These are phyloP conservation scores for Trichosporon faecale DNA, from an alignment of 1,284 basidiomycete genomes.

Conservation along the genomic window DNA sequence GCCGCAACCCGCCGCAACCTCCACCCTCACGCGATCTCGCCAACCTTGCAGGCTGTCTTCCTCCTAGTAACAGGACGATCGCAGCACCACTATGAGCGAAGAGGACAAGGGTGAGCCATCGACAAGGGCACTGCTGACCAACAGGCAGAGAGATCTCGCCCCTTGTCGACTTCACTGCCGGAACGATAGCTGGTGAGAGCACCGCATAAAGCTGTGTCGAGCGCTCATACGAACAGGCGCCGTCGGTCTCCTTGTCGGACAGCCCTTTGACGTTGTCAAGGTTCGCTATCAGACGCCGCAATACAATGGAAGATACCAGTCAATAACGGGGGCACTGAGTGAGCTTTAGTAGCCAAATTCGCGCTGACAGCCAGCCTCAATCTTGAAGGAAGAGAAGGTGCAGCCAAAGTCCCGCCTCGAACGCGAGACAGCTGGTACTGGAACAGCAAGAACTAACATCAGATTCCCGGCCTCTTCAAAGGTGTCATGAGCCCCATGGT, in stretches of 20 bases:
- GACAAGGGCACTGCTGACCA: not conserved
- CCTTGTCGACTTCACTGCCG: constrained; percentile 47
- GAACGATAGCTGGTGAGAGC: constrained; percentile 45
- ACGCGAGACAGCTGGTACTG: no score
- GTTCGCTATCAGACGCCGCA: constrained; percentile 50
- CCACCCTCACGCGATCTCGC: not conserved
- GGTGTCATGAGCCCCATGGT: constrained; percentile 53
- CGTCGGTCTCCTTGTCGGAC: constrained; percentile 52
- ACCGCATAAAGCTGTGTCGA: not conserved
- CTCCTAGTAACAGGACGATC: no score
- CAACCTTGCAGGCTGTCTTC: not conserved
- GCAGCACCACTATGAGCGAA: not conserved
- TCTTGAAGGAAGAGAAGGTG: constrained; percentile 18
- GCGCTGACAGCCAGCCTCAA: constrained; percentile 12
- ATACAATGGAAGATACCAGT: constrained; percentile 43
- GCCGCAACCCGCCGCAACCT: no score
- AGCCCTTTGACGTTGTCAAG: constrained; percentile 52
- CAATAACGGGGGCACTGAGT: constrained; percentile 47
- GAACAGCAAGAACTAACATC: not conserved
- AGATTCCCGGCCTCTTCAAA: constrained; percentile 47
- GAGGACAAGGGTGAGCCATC: not conserved
- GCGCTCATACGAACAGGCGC: constrained; percentile 36
- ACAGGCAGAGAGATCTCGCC: constrained; percentile 24
- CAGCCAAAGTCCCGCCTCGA: no score
- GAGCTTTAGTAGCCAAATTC: constrained; percentile 17